Evolutionary conservation across 352 stramenopile species (phyloP), one percentile per base, ranked within the genome.

Genomic region (Globisporangium yorkense): DNA sequence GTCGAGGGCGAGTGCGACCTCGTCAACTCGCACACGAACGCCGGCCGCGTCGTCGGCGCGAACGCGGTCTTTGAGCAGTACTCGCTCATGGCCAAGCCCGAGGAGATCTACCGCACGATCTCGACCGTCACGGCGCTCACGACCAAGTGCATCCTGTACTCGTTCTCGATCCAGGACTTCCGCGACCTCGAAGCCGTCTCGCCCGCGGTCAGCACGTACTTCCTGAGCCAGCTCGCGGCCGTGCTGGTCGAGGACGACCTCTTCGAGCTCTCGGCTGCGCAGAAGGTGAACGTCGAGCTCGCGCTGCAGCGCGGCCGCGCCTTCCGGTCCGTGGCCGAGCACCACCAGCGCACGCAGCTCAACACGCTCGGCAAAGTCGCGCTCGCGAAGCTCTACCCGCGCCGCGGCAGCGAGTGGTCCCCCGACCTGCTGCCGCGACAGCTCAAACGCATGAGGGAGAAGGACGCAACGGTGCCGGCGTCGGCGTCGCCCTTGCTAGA

Each of bases 1-100:
- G 78, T 94, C 24, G 84, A 92, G 48, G 84, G 84, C 37, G 75
- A 92, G 61, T 94, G 84, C 48, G 83, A 92, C 58, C 66, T 92
- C 37, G 56, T 92, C 37, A 89, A 94, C 54, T 87, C 82, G 3
- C 59, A 77, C 48, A 86, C 80, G 1, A 68, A 71, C 16, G 54
- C 74, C 13, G 80, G 76, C 7, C 74, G 82, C 21, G 70, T 91
- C 49, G 71, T 94, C 12, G 72, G 77, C 8, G 68, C 84, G 57
- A 90, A 89, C 29, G 67, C 82, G 1, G 76, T 92, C 24, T 91
- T 94, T 50, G 84, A 94, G 65, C 78, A 90, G 54, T 94, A 94
- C 54, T 76, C 82, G 57, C 68, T 94, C 37, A 87, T 94, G 67
- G 77, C 82, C 18, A 57, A 70, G 18, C 71, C 71, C 5, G 67